A percentile compares a stretch with the other conserved stretches of the same genome.
phyloP scores from a whole-genome alignment of 345 rosid species.

The Euphorbia tirucalli region DNA sequence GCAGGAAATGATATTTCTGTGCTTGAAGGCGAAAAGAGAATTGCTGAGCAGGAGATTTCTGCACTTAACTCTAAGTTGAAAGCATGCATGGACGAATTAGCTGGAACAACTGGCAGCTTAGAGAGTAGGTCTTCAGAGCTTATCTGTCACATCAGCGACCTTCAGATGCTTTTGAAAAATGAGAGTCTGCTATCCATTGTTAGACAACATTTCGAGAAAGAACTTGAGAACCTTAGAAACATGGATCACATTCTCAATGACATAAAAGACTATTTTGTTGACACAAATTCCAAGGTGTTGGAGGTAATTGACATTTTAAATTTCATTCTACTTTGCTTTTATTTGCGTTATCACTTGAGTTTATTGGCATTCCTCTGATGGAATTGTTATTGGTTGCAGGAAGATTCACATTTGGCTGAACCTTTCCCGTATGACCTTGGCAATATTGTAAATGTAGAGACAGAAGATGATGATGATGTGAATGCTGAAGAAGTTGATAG shows the following conservation, averaged over 20 bases:
- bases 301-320: slow-evolving; percentile 41
- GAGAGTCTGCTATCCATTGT: slow-evolving; percentile 43
- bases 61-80: slow-evolving; percentile 62
- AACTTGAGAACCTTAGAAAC: slow-evolving; percentile 53
- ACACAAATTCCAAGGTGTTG: slow-evolving; percentile 24
- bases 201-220: slow-evolving; percentile 50
- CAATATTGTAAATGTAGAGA: slow-evolving; percentile 30
- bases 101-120: slow-evolving; percentile 58
- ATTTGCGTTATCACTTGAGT: slow-evolving; percentile 11
- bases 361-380: slow-evolving; percentile 17
- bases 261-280: slow-evolving; percentile 32
- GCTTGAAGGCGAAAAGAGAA: slow-evolving; percentile 58
- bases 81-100: slow-evolving; percentile 76
- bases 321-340: background rate
- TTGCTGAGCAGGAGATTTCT: slow-evolving; percentile 59
- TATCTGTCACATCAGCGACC: slow-evolving; percentile 43
- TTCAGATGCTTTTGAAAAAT: slow-evolving; percentile 56
- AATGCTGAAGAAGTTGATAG: slow-evolving; percentile 36
- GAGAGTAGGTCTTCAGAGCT: slow-evolving; percentile 58
- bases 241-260: slow-evolving; percentile 53
- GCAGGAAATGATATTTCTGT: slow-evolving; percentile 48
- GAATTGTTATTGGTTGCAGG: slow-evolving; percentile 41
- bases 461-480: slow-evolving; percentile 34
- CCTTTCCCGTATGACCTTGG: slow-evolving; percentile 40
- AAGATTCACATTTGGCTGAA: slow-evolving; percentile 27